Evolutionary conservation across 306 rosid genomes (phyloP), one percentile per base, ranked within the genome.

Genomic region (Sindora glabra): DNA sequence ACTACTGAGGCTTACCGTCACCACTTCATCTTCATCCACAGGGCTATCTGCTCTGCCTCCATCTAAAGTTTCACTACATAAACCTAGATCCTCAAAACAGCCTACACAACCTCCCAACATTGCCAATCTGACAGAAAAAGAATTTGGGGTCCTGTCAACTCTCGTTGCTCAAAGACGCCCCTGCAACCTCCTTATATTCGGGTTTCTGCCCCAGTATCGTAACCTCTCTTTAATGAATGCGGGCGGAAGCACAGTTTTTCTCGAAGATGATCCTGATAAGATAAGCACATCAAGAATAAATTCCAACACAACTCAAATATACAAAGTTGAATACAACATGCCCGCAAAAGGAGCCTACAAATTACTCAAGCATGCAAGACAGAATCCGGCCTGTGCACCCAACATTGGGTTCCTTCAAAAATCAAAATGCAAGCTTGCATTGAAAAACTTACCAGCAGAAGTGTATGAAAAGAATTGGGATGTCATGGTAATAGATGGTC

Each of bases 181-280:
- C 41, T 88, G 96, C 83, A 92, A 88, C 80, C 83, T 92, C 41
- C 96, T 92, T 38, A 63, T 92, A 61, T 92, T 92, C 23, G 96
- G 98, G 56, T 57, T 88, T 18, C 85, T 86, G 41, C 69, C 78
- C 4, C 84, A 86, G 66, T 81, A 81, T 71, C 80, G 79, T 5
- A n/a, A 48, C 36, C 90, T 92, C 69, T 81, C 94, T 21, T 80
- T 64, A 5, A 74, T 86, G 68, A 92, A 92, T 47, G 71, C 71
- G 49, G 86, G 74, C 9, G 98, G 98, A 37, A 81, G 60, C 60
- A 92, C 90, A 56, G 47, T 88, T 69, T 75, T 92, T 77, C 86
- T 92, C 0, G 90, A 81, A 38, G 83, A 88, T 16, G 87, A 83
- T 40, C 52, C 51, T 42, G 57, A 72, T 33, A 79, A 64, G 69